phyloP scores from a whole-genome alignment of 345 rosid species.

The Bretschneidera sinensis region DNA sequence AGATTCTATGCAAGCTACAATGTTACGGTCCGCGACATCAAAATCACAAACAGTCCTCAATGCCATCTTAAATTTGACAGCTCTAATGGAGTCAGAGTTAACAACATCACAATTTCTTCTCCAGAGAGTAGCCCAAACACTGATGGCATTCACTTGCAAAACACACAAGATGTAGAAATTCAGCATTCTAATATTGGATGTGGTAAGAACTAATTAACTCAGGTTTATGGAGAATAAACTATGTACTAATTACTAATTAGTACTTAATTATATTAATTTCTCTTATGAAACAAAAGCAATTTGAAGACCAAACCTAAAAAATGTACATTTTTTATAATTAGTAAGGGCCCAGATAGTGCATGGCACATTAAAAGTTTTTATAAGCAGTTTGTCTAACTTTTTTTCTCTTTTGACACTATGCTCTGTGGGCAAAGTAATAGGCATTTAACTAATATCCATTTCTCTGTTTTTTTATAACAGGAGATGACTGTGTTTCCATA shows the following conservation, averaged over 20 bases:
- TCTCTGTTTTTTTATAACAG: constrained; percentile 28
- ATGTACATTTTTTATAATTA: not conserved
- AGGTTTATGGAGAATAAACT: not conserved
- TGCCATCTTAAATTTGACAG: constrained; percentile 87
- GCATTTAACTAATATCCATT: not conserved
- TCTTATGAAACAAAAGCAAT: too few relatives aligned
- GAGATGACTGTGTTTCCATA: constrained; percentile 91
- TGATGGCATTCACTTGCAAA: constrained; percentile 89
- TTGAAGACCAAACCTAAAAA: too few relatives aligned
- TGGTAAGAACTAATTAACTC: constrained; percentile 34
- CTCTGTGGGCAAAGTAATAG: not conserved
- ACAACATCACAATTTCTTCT: constrained; percentile 63
- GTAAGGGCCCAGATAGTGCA: constrained; percentile 29
- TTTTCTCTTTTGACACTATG: too few relatives aligned
- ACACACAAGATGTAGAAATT: constrained; percentile 72
- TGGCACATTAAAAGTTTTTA: constrained; percentile 42
- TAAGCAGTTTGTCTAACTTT: too few relatives aligned
- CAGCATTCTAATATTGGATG: constrained; percentile 62
- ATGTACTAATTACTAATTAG: not conserved
- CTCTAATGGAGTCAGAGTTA: constrained; percentile 49
- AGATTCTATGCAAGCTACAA: constrained; percentile 70
- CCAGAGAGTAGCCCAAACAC: constrained; percentile 78
- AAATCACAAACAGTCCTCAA: constrained; percentile 64
- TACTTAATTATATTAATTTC: not conserved
- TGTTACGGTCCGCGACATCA: constrained; percentile 68